Conservation (phyloP, 257 asterid species). For the Verbena officinalis region DNA sequence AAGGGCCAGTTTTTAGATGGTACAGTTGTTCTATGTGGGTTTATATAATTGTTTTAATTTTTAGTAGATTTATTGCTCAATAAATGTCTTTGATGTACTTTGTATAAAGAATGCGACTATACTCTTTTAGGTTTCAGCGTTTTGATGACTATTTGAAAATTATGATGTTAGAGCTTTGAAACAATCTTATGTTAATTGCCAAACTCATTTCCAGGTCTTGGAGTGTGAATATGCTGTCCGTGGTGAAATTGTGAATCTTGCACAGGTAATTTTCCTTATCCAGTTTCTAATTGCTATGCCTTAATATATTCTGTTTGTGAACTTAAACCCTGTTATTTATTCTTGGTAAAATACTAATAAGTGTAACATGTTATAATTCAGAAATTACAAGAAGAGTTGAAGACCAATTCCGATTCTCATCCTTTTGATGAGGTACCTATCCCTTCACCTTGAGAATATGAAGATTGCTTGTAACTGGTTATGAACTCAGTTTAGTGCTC, state of each 20-base stretch:
- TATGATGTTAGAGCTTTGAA: not conserved
- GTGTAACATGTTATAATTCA: slow-evolving; percentile 22
- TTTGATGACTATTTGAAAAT: not conserved
- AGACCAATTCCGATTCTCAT: slow-evolving; percentile 39
- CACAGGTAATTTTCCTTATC: slow-evolving; percentile 59
- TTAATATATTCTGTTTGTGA: not conserved
- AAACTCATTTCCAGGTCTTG: slow-evolving; percentile 60
- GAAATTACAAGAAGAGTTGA: slow-evolving; percentile 49
- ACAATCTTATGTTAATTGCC: not conserved
- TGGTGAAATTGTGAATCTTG: slow-evolving; percentile 89
- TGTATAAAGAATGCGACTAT: not conserved
- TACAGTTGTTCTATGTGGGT: slow-evolving; percentile 1
- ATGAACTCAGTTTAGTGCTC: not conserved
- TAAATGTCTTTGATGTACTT: not conserved
- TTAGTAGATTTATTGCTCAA: slow-evolving; percentile 16
- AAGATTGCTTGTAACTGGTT: not conserved
- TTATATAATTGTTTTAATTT: not conserved
- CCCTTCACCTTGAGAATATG: not conserved
- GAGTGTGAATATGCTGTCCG: slow-evolving; percentile 98
- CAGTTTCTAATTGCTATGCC: slow-evolving; percentile 20
- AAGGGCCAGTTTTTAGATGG: not conserved
- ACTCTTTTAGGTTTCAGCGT: not conserved
- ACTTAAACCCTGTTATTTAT: not conserved
- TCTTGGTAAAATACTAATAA: not conserved
- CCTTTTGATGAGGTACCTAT: slow-evolving; percentile 49